A percentile compares a stretch with the other conserved stretches of the same genome.
Conservation (phyloP, 345 rosid species). For the Eucalyptus tenuipes region DNA sequence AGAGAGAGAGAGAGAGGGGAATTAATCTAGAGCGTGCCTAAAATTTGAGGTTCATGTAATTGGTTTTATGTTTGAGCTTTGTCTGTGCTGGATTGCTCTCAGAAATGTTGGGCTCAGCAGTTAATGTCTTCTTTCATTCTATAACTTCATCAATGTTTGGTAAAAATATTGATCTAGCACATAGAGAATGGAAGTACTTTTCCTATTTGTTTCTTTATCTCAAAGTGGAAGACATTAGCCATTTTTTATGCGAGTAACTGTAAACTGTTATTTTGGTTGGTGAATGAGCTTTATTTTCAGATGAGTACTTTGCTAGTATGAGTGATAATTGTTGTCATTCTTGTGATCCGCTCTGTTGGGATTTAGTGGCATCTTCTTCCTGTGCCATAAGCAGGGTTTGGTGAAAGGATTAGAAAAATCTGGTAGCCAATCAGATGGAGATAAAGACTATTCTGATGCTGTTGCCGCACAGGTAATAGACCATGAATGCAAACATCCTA, state of each 20-base stretch:
- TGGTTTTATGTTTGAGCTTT: not conserved
- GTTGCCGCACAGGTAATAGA: slow-evolving; percentile 53
- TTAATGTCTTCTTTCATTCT: not conserved
- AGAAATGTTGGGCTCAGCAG: not conserved
- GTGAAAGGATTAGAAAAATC: slow-evolving; percentile 50
- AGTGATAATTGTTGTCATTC: not conserved
- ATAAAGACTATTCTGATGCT: slow-evolving; percentile 46
- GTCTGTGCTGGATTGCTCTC: not conserved
- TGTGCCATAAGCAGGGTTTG: slow-evolving; percentile 22
- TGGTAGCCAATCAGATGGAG: slow-evolving; percentile 41
- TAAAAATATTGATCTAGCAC: not conserved
- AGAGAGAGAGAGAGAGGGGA: not conserved
- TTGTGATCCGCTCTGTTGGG: not conserved
- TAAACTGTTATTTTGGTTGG: not conserved
- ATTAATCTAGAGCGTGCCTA: not conserved
- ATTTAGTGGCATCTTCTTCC: not conserved
- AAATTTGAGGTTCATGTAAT: not conserved
- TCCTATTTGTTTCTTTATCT: not conserved
- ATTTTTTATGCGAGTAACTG: not conserved
- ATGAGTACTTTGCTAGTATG: not conserved
- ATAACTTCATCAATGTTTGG: not conserved
- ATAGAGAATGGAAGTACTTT: not conserved
- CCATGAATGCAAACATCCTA: not conserved
- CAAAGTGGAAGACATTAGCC: not conserved
- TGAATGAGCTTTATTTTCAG: not conserved